phyloP scores from a whole-genome alignment of 2,329 filamentous ascomycete genomes.

The Neoscytalidium dimidiatum region DNA sequence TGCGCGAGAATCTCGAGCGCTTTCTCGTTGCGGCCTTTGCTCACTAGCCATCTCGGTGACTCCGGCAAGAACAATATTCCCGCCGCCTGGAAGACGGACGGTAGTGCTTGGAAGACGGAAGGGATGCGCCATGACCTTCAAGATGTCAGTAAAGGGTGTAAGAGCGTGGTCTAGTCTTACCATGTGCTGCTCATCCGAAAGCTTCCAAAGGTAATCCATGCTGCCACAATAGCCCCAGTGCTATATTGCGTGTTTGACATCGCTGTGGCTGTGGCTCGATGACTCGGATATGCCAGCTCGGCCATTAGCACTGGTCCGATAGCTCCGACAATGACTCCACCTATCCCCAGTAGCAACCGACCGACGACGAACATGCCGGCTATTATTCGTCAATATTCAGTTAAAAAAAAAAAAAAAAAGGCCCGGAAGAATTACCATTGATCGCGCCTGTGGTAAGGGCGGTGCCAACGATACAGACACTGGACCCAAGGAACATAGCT shows the following conservation, averaged over 20 bases:
- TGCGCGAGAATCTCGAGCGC: constrained; percentile 63
- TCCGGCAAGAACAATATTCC: constrained; percentile 57
- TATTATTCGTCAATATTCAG: not conserved
- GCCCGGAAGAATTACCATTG: not conserved
- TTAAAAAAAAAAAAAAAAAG: too few relatives aligned
- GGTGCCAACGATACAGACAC: constrained; percentile 8
- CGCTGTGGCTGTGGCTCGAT: constrained; percentile 10
- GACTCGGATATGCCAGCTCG: constrained; percentile 14
- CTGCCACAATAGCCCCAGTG: constrained; percentile 44
- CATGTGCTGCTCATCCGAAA: constrained; percentile 44
- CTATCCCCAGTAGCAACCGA: constrained; percentile 2
- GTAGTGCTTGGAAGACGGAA: constrained; percentile 48
- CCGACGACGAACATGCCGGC: constrained; percentile 17
- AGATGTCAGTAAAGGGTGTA: not conserved
- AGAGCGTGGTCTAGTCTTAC: not conserved
- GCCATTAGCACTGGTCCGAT: constrained; percentile 16
- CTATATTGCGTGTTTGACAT: constrained; percentile 15
- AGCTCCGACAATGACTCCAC: constrained; percentile 5
- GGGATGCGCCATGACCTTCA: constrained; percentile 27
- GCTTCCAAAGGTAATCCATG: constrained; percentile 51
- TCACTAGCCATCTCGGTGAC: constrained; percentile 65
- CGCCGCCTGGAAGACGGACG: constrained; percentile 23
- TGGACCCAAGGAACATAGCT: constrained; percentile 12
- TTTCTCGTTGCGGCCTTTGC: constrained; percentile 64
- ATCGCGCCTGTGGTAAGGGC: not conserved